phyloP scores from a whole-genome alignment of 768 basidiomycete genomes.

The Lentinula aciculospora region DNA sequence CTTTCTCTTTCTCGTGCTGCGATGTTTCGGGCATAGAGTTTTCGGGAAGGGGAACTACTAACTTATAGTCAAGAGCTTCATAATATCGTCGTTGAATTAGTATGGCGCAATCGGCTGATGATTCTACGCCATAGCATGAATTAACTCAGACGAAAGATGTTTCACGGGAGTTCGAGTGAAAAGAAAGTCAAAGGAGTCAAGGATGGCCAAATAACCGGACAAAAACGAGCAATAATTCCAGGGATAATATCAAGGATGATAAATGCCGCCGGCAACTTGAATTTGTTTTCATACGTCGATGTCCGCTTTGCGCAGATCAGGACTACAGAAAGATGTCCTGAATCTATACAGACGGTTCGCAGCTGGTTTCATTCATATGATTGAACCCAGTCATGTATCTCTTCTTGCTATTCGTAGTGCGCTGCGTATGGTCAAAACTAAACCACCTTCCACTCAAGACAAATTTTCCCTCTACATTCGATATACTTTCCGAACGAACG shows the following conservation, averaged over 20 bases:
- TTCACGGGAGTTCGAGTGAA: neutral
- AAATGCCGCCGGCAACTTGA: neutral
- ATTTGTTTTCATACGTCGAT: constrained; percentile 1
- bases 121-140: neutral
- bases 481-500: constrained; percentile 64
- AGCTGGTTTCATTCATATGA: constrained; percentile 16
- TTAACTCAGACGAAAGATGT: neutral
- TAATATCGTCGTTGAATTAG: neutral
- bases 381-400: constrained; percentile 28
- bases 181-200: too few relatives aligned
- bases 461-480: constrained; percentile 68
- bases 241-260: too few relatives aligned
- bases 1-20: neutral
- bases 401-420: constrained; percentile 42
- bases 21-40: neutral
- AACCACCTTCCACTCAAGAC: constrained; percentile 52
- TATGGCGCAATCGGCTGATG: constrained; percentile 1
- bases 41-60: neutral
- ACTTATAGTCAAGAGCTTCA: neutral
- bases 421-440: constrained; percentile 66
- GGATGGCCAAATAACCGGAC: too few relatives aligned
- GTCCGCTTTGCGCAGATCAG: constrained; percentile 27
- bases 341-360: constrained; percentile 50
- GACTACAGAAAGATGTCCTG: constrained; percentile 48
- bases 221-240: too few relatives aligned